Conservation (phyloP, 345 rosid species). For the Gossypium stocksii region DNA sequence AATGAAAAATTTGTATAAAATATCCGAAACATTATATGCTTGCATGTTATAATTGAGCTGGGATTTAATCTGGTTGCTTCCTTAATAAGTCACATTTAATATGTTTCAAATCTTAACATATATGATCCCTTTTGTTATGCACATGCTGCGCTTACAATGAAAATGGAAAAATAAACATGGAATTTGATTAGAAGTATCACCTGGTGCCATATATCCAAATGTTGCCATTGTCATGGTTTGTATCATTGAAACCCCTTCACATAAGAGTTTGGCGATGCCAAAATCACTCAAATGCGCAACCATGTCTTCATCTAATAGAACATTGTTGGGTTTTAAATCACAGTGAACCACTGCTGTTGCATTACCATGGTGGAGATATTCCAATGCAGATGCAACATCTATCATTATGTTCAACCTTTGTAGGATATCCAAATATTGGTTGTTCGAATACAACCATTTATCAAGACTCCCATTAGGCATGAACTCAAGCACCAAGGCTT, state of each 20-base stretch:
- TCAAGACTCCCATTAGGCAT: constrained; percentile 17
- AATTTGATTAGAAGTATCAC: too few species aligned
- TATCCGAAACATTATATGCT: too few species aligned
- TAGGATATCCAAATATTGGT: background rate
- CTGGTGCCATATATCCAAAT: too few species aligned
- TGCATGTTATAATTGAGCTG: too few species aligned
- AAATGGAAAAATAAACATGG: too few species aligned
- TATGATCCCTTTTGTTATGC: too few species aligned
- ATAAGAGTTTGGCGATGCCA: background rate
- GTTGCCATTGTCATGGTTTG: background rate
- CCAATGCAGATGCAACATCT: constrained; percentile 15
- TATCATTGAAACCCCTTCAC: background rate
- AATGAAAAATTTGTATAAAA: too few species aligned
- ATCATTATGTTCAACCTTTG: constrained; percentile 19
- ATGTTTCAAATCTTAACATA: too few species aligned
- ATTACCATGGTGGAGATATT: background rate
- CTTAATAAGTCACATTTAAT: too few species aligned
- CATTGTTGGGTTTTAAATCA: constrained; percentile 16
- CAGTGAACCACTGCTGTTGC: constrained; percentile 3
- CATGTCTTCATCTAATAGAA: background rate
- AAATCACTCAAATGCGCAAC: background rate
- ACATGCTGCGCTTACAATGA: too few species aligned
- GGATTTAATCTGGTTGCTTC: too few species aligned
- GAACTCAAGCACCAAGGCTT: background rate
- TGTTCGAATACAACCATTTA: constrained; percentile 8